Percentiles rank a stretch among this genome's conserved stretches.
Conservation (phyloP, 2,329 filamentous ascomycete genomes). For the Tolypocladium sp. region DNA sequence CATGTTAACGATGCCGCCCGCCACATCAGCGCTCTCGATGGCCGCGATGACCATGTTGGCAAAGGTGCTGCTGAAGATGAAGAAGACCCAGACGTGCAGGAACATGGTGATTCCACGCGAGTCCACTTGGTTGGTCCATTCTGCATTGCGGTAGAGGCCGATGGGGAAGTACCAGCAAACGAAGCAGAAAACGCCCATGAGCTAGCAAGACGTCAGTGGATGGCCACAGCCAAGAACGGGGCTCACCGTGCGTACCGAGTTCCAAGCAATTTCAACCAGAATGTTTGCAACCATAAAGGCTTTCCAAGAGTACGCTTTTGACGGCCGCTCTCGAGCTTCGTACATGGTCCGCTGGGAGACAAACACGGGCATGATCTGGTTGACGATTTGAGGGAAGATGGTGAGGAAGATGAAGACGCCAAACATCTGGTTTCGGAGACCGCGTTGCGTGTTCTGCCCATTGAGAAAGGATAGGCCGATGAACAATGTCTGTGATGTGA, state of each 20-base stretch:
- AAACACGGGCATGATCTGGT: constrained; percentile 56
- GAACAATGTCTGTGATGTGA: constrained; percentile 34
- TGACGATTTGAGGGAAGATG: background rate
- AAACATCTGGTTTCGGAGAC: background rate
- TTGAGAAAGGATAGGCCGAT: background rate
- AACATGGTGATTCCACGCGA: background rate
- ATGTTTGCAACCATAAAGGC: constrained; percentile 54
- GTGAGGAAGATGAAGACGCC: background rate
- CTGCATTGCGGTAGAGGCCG: background rate
- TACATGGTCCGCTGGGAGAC: constrained; percentile 60
- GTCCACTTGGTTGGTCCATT: background rate
- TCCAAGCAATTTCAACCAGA: constrained; percentile 5
- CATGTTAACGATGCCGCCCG: background rate
- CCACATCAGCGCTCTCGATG: background rate
- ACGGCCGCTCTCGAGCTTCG: constrained; percentile 58
- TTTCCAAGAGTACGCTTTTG: constrained; percentile 60
- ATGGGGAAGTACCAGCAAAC: background rate
- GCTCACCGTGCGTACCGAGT: background rate
- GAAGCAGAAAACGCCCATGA: background rate
- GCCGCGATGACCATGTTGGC: background rate
- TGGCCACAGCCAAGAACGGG: background rate
- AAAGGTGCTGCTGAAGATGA: background rate
- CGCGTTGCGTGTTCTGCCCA: background rate
- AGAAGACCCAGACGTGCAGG: background rate
- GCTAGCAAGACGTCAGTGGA: background rate